A percentile compares a stretch with the other conserved stretches of the same genome.
Conservation (phyloP, 1,284 basidiomycete species). For the Pterulicium gracile region DNA sequence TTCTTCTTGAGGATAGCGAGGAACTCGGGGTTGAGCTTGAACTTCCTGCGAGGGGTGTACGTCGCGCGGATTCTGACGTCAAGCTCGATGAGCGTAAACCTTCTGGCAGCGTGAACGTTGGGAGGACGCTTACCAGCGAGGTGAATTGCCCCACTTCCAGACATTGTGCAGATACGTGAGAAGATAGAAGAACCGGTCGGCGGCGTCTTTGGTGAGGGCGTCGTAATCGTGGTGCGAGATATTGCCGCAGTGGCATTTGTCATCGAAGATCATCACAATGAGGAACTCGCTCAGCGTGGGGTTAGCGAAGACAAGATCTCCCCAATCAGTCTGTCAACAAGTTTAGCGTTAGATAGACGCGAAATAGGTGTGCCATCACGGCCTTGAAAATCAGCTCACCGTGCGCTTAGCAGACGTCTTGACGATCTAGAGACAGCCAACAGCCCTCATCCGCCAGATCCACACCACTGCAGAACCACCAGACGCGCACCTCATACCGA, state of each 20-base stretch:
- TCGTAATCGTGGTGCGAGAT: slow-evolving; percentile 22
- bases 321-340: too few species aligned
- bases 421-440: too few species aligned
- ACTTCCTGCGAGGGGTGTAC: slow-evolving; percentile 13
- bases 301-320: slow-evolving; percentile 21
- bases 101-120: slow-evolving; percentile 11
- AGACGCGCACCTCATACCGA: too few species aligned
- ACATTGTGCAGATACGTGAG: slow-evolving; percentile 11
- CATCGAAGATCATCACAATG: slow-evolving; percentile 19
- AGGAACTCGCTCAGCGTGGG: slow-evolving; percentile 17
- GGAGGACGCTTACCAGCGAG: too few species aligned
- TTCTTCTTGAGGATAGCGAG: slow-evolving; percentile 9
- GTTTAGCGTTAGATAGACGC: too few species aligned
- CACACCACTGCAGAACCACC: too few species aligned
- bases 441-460: too few species aligned
- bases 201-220: slow-evolving; percentile 19
- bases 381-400: too few species aligned
- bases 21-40: slow-evolving; percentile 14
- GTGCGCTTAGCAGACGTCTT: too few species aligned
- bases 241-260: slow-evolving; percentile 17
- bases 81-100: not conserved
- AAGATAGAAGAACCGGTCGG: slow-evolving; percentile 20
- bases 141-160: slow-evolving; percentile 11
- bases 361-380: too few species aligned
- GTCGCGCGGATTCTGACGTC: slow-evolving; percentile 17